Base-by-base conservation (phyloP, 164 flowering plant species). In the Dillenia turbinata region DNA sequence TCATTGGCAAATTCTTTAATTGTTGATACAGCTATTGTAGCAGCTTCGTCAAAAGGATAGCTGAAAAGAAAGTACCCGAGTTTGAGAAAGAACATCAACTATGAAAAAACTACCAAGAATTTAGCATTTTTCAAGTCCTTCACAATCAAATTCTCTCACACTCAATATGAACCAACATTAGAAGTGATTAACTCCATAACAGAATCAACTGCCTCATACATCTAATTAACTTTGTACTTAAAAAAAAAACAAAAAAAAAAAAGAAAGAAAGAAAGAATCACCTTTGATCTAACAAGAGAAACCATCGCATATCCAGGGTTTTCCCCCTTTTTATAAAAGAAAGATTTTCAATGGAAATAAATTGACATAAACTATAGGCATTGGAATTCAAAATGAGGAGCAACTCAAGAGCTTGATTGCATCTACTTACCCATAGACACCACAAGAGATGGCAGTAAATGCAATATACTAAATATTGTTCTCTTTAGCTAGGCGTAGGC, bases 391-490 rank as follows among this genome's bases (percentile, higher is more conserved):
- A 26, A 26, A 26, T 26, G 33, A 26, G 33, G 33, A 26, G 4
- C 33, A 26, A 26, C 33, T 26, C 2, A 26, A 26, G 33, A 8
- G 5, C 44, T 57, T 17, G 47, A 12, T 57, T 12, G 3, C 44
- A n/a, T 40, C 44, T 69, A 58, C 83, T 73, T 69, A 94, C 99
- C 96, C 68, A 67, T 58, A 89, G 9, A 81, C 79, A 61, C 99
- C 99, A 68, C 97, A 94, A 47, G 99, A 94, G 69, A 94, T 80
- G 71, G 99, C 94, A 76, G 99, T 81, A 66, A 94, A 94, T 9
- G 97, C 97, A 70, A 94, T 71, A 67, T 86, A 89, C 45, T 84
- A 79, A 66, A 94, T 80, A 69, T 79, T 81, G 75, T 85, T 84
- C 57, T 85, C 96, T 59, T 84, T 88, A 8, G 96, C 97, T 24